These are phyloP conservation scores for Verticillium longisporum DNA, from an alignment of 2,329 filamentous ascomycete genomes.

Conservation along the genomic window DNA sequence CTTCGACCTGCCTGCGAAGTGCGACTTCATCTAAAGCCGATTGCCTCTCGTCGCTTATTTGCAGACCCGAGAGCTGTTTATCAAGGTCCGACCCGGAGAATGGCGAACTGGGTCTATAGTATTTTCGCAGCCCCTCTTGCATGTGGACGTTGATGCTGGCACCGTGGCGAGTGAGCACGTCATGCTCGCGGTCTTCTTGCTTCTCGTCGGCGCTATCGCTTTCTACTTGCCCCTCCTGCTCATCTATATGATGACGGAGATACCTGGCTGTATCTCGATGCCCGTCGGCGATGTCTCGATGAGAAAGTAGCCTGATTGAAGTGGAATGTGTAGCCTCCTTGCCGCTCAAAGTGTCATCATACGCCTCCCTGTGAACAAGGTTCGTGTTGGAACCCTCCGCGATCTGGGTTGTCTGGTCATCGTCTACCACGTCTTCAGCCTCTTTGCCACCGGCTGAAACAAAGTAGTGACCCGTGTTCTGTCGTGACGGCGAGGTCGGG, in stretches of 20 bases:
- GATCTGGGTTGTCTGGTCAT: background rate
- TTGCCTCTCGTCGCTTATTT: conserved; percentile 11
- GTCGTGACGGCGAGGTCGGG: background rate
- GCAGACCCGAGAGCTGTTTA: background rate
- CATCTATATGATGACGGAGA: background rate
- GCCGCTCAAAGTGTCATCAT: background rate
- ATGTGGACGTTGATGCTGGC: background rate
- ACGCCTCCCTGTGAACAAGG: background rate
- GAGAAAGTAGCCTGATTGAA: background rate
- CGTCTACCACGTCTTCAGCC: background rate
- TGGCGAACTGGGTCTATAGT: background rate
- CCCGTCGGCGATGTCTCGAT: background rate
- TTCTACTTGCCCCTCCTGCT: background rate
- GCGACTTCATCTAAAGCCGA: conserved; percentile 9
- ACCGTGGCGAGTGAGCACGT: background rate
- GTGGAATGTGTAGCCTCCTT: background rate
- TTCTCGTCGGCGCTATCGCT: background rate
- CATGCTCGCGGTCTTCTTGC: background rate
- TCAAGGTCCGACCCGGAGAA: background rate
- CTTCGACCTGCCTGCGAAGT: conserved; percentile 7
- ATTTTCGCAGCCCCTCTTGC: background rate
- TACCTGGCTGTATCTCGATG: background rate
- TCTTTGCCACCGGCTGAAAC: background rate
- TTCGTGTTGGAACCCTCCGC: background rate
- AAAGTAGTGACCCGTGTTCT: background rate